These are phyloP conservation scores for Cudoniella acicularis DNA, from an alignment of 495 filamentous ascomycete species.

Conservation along the genomic window DNA sequence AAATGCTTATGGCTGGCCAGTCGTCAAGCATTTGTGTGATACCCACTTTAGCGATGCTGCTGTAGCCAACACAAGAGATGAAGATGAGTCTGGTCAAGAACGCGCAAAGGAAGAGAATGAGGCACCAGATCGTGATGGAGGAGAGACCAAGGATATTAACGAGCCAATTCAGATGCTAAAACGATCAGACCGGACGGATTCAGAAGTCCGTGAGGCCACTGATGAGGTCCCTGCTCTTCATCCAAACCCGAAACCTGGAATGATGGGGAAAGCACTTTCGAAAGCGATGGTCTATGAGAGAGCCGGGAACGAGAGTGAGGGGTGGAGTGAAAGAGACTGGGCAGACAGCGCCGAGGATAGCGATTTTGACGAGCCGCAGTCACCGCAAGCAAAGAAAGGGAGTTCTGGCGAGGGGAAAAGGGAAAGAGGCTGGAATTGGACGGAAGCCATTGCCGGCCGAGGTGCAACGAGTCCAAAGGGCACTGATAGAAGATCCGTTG, in stretches of 20 bases:
- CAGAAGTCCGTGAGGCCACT: constrained; percentile 35
- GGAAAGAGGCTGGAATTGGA: constrained; percentile 49
- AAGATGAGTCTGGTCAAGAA: constrained; percentile 37
- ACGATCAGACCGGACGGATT: constrained; percentile 29
- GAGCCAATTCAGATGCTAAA: constrained; percentile 3
- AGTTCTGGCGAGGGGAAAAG: constrained; percentile 6
- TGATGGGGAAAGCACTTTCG: constrained; percentile 9
- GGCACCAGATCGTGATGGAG: constrained; percentile 35
- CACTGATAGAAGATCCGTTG: constrained; percentile 14
- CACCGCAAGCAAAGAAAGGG: neutral
- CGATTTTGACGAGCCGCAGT: constrained; percentile 23
- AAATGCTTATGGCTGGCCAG: constrained; percentile 97
- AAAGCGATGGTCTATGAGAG: neutral
- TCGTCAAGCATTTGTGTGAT: constrained; percentile 88
- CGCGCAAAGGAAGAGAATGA: constrained; percentile 35
- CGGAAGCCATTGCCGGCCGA: constrained; percentile 52
- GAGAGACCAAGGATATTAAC: constrained; percentile 28
- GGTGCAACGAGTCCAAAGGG: constrained; percentile 18
- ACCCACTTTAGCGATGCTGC: constrained; percentile 80
- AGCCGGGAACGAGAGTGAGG: constrained; percentile 34
- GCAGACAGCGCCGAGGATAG: constrained; percentile 47
- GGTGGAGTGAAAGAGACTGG: constrained; percentile 53
- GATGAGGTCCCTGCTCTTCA: constrained; percentile 36
- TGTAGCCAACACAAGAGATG: constrained; percentile 55
- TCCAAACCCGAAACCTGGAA: constrained; percentile 8